phyloP scores from a whole-genome alignment of 2,329 filamentous ascomycete genomes.

The Fusarium robinianum region DNA sequence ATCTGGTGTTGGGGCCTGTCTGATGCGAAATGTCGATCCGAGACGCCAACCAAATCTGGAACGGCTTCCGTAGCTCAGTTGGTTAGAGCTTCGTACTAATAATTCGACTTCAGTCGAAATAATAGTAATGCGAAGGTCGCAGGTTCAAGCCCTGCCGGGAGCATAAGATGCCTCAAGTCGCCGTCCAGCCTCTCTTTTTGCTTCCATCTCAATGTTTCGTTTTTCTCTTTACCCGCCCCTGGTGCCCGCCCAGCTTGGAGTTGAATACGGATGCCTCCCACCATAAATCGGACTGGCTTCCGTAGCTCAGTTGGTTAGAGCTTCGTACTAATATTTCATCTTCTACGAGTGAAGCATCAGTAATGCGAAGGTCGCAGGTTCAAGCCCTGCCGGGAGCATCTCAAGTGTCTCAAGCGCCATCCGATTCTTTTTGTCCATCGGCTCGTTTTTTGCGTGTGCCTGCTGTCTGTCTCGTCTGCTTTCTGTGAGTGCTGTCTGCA shows the following conservation, averaged over 20 bases:
- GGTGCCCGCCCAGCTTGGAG: neutral
- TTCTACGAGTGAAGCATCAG: slow-evolving; percentile 23
- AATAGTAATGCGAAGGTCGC: slow-evolving; percentile 39
- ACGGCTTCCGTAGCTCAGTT: slow-evolving; percentile 40
- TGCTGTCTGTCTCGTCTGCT: too few relatives aligned
- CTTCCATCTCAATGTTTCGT: neutral
- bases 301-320: slow-evolving; percentile 41
- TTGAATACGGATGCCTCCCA: too few relatives aligned
- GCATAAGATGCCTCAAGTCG: slow-evolving; percentile 30
- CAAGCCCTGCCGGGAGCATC: too few relatives aligned
- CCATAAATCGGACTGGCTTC: slow-evolving; percentile 37
- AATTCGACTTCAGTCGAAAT: slow-evolving; percentile 25
- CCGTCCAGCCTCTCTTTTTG: slow-evolving; percentile 26
- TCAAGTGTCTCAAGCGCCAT: too few relatives aligned
- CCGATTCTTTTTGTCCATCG: too few relatives aligned
- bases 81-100: slow-evolving; percentile 41
- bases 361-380: slow-evolving; percentile 41
- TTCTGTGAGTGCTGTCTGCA: too few relatives aligned
- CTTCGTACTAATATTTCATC: slow-evolving; percentile 38
- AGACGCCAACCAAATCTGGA: too few relatives aligned
- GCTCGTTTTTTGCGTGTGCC: too few relatives aligned
- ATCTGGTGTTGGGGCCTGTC: neutral
- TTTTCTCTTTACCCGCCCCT: neutral
- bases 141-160: slow-evolving; percentile 41
- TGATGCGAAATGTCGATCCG: too few relatives aligned